These are phyloP conservation scores for Cadophora sp. DNA, from an alignment of 2,329 filamentous ascomycete species.

Conservation along the genomic window DNA sequence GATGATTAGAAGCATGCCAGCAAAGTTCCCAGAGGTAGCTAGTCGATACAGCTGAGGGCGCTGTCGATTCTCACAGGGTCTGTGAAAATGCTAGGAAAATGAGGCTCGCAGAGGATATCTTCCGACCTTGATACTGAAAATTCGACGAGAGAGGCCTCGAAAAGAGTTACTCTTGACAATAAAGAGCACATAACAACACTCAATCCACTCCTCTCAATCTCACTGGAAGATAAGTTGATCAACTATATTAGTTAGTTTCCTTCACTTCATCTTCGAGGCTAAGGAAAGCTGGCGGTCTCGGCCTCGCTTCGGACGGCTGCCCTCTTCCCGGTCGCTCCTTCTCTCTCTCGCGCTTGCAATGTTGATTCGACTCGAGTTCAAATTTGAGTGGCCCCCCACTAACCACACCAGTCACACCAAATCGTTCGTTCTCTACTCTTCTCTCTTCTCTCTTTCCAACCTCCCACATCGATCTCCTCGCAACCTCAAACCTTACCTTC, in stretches of 20 bases:
- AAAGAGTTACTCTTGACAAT: background rate
- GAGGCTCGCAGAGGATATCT: background rate
- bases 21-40: background rate
- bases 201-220: background rate
- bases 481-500: background rate
- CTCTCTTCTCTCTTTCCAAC: background rate
- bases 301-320: slow-evolving; percentile 4
- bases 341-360: background rate
- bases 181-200: background rate
- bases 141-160: background rate
- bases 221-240: background rate
- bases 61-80: background rate
- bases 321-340: background rate
- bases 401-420: background rate
- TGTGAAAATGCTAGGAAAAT: background rate
- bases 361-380: background rate
- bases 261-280: background rate
- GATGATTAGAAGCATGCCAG: background rate
- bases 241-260: background rate
- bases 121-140: background rate
- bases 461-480: background rate
- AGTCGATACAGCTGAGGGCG: background rate
- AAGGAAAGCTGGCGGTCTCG: background rate
- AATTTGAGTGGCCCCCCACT: background rate
- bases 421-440: background rate